Base-by-base conservation (phyloP, 225 moss, liverwort and hornwort genomes). In the Physcomitrellopsis africana region DNA sequence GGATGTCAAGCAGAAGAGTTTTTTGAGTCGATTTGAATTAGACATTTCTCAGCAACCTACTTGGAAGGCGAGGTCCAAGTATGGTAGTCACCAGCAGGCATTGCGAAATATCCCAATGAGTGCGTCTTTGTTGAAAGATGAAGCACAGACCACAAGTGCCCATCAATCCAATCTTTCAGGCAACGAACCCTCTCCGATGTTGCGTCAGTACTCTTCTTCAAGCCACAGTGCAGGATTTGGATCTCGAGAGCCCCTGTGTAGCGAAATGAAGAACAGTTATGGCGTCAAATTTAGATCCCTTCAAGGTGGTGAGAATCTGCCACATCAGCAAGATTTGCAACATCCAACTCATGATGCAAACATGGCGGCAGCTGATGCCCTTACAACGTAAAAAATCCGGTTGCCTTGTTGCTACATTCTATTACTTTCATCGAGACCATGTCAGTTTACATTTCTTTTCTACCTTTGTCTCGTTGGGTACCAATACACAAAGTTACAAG, bases 51-150 rank as follows among this genome's bases (percentile, higher is more conserved):
- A 73, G 16, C 62, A 77, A 42, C 66, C 60, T 1, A 41, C 68
- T 32, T 51, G 65, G 19, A 83, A 76, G 72, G 49, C 53, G 63
- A 79, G 80, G 80, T 81, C 74, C 67, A 52, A 61, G 19, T 61
- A 70, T 65, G 37, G 17, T 10, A 26, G 56, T 65, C 18, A 45
- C 16, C 67, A 45, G 1, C 48, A 65, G 45, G 45, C 56, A 55
- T 19, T 48, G 14, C 18, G 46, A 51, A 59, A 49, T 37, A 59
- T 60, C 48, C 11, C 27, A 29, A 0, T 22, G 10, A 37, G 59
- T 22, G 59, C 52, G 7, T 64, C 42, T 42, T 27, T 17, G 32
- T 10, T 23, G 3, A 10, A 23, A 9, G 57, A 47, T 1, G 58
- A 75, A 67, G 57, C 67, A 47, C 57, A 56, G 43, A 37, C 32